Base-by-base conservation (phyloP, 176 grass and related monocot genomes). In the Ampelocalamus luodianensis region DNA sequence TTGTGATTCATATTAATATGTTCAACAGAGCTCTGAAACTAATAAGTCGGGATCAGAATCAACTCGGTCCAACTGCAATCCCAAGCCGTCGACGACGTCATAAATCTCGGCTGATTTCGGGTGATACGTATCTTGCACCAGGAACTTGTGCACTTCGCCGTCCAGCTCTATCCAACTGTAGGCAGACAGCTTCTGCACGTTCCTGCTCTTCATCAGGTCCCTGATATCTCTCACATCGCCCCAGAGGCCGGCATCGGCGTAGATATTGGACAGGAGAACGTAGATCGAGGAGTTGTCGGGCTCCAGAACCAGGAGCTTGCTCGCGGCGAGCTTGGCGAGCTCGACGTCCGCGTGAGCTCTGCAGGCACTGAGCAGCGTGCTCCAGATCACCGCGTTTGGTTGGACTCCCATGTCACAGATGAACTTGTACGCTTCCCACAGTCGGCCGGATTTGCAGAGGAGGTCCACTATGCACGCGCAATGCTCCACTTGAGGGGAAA, bases 121-220 rank as follows among this genome's bases (percentile, higher is more conserved):
- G 76, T 97, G 92, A 68, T 90, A 81, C 0, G 80, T 61, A 39
- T 97, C 92, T 81, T 94, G 90, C 32, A 94, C 95, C 29, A 93
- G 67, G 88, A 97, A 97, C 74, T 75, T 97, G 78, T 92, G 92
- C 36, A 87, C 86, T 11, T 82, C 76, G 8, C 95, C 87, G 18
- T 90, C 92, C 32, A 97, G 49, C 71, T 97, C 93, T 46, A 97
- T 97, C 95, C 90, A 94, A 65, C 92, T 97, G 64, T 97, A 91
- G 3, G 95, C 95, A 23, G 81, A 88, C 65, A 94, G 76, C 85
- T 97, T 97, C 80, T 91, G 90, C 78, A 97, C 86, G 51, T 88
- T 97, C 80, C 83, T 97, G 54, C 62, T 84, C 87, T 72, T 94
- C 90, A 91, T 97, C 53, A 92, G 36, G 81, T 93, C 86, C 76